Evolutionary conservation across 768 basidiomycete species (phyloP).

Genomic region (Xerocomellus intermedius): DNA sequence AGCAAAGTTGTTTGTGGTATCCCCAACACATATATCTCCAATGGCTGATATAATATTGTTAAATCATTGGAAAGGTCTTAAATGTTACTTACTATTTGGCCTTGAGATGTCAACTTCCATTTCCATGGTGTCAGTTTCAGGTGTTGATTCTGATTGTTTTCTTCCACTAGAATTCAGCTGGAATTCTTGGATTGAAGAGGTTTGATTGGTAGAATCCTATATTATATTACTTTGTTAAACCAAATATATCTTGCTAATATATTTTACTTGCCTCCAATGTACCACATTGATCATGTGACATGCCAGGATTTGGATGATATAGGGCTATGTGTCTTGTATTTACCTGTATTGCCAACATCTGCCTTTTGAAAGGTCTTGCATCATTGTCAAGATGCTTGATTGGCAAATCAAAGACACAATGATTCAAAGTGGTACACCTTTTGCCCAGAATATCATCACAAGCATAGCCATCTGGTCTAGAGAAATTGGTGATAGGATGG

Average conservation of each 20-base stretch:
- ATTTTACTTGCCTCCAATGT: constrained; percentile 4
- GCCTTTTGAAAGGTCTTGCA: background rate
- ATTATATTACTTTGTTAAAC: background rate
- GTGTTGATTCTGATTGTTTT: background rate
- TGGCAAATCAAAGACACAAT: background rate
- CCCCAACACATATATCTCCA: too few relatives aligned
- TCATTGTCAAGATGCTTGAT: background rate
- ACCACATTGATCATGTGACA: background rate
- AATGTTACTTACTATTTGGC: background rate
- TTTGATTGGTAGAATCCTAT: background rate
- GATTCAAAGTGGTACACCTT: background rate
- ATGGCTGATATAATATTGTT: background rate
- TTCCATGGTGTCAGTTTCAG: background rate
- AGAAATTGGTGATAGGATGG: background rate
- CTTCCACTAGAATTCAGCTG: background rate
- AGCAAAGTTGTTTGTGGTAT: accelerated
- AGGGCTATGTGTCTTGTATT: constrained; percentile 19
- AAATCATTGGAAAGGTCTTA: background rate
- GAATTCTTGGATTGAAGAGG: background rate
- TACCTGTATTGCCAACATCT: constrained; percentile 12
- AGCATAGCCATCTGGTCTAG: background rate
- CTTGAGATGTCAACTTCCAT: background rate
- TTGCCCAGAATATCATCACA: background rate
- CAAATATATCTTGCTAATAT: accelerated
- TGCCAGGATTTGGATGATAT: background rate